A percentile compares a stretch with the other conserved stretches of the same genome.
phyloP scores from a whole-genome alignment of 2,329 filamentous ascomycete species.

The Colletotrichum shisoi region DNA sequence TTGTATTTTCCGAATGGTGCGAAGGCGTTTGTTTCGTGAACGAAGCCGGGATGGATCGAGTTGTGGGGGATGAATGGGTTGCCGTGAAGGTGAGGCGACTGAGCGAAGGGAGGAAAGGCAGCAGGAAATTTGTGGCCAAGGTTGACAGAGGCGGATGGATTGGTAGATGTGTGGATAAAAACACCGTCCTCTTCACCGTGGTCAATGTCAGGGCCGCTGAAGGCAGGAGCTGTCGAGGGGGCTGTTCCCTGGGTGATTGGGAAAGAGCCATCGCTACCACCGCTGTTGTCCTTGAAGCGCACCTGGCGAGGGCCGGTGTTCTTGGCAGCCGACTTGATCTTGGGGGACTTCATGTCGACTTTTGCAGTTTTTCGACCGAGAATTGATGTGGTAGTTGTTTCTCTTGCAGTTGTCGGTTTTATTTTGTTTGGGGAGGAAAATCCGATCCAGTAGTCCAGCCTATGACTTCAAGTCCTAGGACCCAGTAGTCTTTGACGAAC shows the following conservation, averaged over 20 bases:
- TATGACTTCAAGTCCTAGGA: background rate
- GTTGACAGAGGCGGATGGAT: conserved; percentile 34
- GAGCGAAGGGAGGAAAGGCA: conserved; percentile 15
- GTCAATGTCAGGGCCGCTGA: conserved; percentile 10
- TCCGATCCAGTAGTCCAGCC: background rate
- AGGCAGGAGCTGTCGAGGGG: conserved; percentile 22
- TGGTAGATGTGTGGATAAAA: conserved; percentile 34
- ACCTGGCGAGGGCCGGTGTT: conserved; percentile 30
- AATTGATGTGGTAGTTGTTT: background rate
- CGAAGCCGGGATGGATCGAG: conserved; percentile 26
- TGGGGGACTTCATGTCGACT: conserved; percentile 35
- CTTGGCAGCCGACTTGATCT: conserved; percentile 30
- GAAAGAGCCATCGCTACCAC: conserved; percentile 11
- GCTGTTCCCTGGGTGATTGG: conserved; percentile 25
- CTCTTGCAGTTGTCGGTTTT: background rate
- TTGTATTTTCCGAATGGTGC: conserved; percentile 34
- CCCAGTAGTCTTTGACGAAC: no score
- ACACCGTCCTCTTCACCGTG: background rate
- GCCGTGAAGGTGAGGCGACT: conserved; percentile 32
- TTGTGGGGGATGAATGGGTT: conserved; percentile 38
- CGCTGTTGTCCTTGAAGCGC: conserved; percentile 21
- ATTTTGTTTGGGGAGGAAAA: conserved; percentile 2
- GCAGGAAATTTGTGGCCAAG: conserved; percentile 16
- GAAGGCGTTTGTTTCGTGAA: conserved; percentile 26
- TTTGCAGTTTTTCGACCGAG: background rate